These are phyloP conservation scores for Polygonum maritimum DNA, from an alignment of 148 eudicot species.

Conservation along the genomic window DNA sequence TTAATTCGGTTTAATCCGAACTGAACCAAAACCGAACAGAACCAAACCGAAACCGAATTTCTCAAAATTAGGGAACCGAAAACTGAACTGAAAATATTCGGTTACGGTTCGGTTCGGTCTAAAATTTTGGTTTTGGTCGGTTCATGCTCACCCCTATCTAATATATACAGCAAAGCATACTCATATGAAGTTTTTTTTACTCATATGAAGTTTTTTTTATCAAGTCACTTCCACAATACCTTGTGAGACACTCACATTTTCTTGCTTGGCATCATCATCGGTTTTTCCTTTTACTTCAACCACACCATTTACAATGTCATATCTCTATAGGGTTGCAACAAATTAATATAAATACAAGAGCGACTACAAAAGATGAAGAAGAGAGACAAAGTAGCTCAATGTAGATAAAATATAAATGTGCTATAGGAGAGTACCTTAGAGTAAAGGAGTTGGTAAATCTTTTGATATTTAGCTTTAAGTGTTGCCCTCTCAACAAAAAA, in stretches of 20 bases:
- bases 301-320: slow-evolving; percentile 74
- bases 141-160: no score
- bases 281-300: slow-evolving; percentile 45
- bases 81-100: no score
- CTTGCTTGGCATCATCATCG: slow-evolving; percentile 29
- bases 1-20: no score
- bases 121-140: no score
- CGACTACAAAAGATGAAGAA: background rate
- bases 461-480: no score
- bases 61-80: no score
- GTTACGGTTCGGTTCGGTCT: no score
- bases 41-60: no score
- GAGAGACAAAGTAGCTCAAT: background rate
- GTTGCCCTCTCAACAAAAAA: no score
- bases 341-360: background rate
- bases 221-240: slow-evolving; percentile 22
- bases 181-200: background rate
- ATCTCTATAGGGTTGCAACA: slow-evolving; percentile 42
- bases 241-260: slow-evolving; percentile 31
- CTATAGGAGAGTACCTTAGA: background rate
- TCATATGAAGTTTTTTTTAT: background rate
- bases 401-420: background rate
- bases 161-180: background rate
- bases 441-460: no score
- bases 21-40: no score